Conservation (phyloP, 176 grass and related monocot genomes). For the Pharus latifolius region DNA sequence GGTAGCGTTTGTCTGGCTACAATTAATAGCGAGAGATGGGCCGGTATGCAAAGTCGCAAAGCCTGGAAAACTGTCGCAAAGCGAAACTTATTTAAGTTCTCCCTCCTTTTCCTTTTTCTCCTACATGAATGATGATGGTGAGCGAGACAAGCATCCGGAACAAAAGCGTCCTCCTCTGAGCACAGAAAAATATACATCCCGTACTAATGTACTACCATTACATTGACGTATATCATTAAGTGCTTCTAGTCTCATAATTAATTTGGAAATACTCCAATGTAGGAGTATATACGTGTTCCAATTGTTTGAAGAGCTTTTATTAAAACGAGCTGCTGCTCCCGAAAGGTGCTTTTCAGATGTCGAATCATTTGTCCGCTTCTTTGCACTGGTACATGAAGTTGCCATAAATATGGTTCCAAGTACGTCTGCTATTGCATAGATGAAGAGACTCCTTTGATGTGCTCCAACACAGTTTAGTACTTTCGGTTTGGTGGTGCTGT, state of each 20-base stretch:
- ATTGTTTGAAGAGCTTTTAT: slow-evolving; percentile 2
- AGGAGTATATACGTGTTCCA: not conserved
- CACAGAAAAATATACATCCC: no score
- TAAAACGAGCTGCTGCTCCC: not conserved
- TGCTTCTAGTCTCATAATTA: no score
- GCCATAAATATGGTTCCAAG: slow-evolving; percentile 27
- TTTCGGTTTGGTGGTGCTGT: no score
- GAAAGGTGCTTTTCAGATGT: slow-evolving; percentile 3
- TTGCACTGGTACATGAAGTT: slow-evolving; percentile 1
- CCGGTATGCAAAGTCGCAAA: slow-evolving; percentile 9
- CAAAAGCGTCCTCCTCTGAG: slow-evolving; percentile 5
- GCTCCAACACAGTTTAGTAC: no score
- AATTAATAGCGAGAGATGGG: slow-evolving; percentile 10
- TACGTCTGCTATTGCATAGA: not conserved
- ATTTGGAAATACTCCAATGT: not conserved
- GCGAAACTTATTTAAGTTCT: slow-evolving; percentile 5
- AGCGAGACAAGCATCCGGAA: slow-evolving; percentile 25
- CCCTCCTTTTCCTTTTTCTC: not conserved
- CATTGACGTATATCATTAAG: no score
- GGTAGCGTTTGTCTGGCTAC: slow-evolving; percentile 22
- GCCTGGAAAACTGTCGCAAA: not conserved
- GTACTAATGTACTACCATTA: no score
- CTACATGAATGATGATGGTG: not conserved
- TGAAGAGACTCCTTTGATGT: not conserved
- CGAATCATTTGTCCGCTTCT: not conserved